Percentiles rank a stretch among this genome's conserved stretches.
Conservation (phyloP, 148 eudicot species). For the Fagopyrum esculentum region DNA sequence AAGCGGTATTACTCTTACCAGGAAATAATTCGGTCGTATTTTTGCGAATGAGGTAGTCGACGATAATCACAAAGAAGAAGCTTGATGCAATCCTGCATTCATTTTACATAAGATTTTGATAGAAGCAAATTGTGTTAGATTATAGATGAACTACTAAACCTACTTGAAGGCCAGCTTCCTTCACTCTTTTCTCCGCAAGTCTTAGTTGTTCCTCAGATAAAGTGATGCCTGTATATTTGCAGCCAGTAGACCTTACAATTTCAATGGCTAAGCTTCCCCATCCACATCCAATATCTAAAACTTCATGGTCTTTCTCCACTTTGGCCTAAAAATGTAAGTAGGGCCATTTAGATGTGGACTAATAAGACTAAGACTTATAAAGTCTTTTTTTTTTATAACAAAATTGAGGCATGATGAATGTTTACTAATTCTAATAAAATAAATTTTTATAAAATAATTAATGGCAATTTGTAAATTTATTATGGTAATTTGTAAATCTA, state of each 20-base stretch:
- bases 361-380: too few relatives aligned
- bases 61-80: conserved; percentile 86
- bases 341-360: background rate
- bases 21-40: conserved; percentile 77
- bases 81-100: conserved; percentile 11
- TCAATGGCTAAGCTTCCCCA: conserved; percentile 97
- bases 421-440: too few relatives aligned
- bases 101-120: too few relatives aligned
- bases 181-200: conserved; percentile 65
- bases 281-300: conserved; percentile 94
- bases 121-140: too few relatives aligned
- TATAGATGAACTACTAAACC: background rate
- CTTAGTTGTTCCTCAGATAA: conserved; percentile 70
- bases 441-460: too few relatives aligned
- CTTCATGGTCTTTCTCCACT: conserved; percentile 54
- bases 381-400: too few relatives aligned
- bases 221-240: conserved; percentile 90
- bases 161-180: conserved; percentile 90
- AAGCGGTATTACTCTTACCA: conserved; percentile 38
- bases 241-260: conserved; percentile 78
- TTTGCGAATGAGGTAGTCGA: conserved; percentile 42
- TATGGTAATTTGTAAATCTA: too few relatives aligned
- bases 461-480: too few relatives aligned
- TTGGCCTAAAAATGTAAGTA: conserved; percentile 39
- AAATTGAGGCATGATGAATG: too few relatives aligned